Evolutionary conservation across 805 yeast genomes (phyloP), one percentile per base, ranked within the genome.

Genomic region (Ogataea nitratoaversa): DNA sequence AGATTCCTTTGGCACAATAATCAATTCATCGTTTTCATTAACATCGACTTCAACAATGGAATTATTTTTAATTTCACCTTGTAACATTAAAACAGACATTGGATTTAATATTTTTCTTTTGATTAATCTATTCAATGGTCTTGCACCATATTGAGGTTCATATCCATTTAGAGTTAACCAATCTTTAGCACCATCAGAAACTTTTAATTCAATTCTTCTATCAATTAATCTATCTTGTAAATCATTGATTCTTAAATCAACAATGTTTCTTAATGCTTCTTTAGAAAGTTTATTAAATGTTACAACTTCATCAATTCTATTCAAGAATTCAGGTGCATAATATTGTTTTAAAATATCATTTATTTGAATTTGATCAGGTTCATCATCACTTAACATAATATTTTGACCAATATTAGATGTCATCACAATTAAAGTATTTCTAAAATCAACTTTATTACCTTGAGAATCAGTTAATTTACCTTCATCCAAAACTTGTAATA

Each of bases 341-440:
- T 76, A 65, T 32, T 66, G 67, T 51, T 76, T 82, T 76, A 93
- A 79, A 8, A 76, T 68, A 9, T 87, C 84, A 27, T 78, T 60
- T 8, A 93, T 89, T 51, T 71, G 64, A 3, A 58, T 52, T 55
- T 82, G 82, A 8, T 79, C 81, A 19, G 40, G 32, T 25, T 78
- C 65, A 52, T 86, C 65, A 52, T 86, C 95, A 19, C 80, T 71
- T 32, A 89, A 64, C 50, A 93, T 71, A 32, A 85, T 74, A 48
- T 90, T 96, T 63, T 93, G 98, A 8, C 99, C 99, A 53, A 93
- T 86, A 62, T 91, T 91, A 2, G 96, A 86, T 0, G 99, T 91
- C 96, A 91, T 88, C 12, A 93, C 95, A 54, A 91, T 88, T 41
- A 91, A 84, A 0, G 98, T 87, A 62, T 93, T 93, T 50, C 90